Conservation (phyloP, 2,329 filamentous ascomycete genomes). For the Leptographium procerum region DNA sequence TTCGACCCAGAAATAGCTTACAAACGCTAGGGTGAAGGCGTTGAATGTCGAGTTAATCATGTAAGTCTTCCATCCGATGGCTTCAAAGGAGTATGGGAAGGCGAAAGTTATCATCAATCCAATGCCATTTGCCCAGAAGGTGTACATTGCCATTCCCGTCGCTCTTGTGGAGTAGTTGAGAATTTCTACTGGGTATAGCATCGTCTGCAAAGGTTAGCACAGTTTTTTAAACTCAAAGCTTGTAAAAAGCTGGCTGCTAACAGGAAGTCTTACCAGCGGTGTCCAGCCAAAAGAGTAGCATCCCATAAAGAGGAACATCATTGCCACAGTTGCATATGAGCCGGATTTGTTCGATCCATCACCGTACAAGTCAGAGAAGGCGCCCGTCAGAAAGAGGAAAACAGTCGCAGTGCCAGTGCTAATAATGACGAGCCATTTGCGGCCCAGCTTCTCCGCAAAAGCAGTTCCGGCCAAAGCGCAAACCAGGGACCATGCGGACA, state of each 20-base stretch:
- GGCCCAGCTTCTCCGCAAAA: not conserved
- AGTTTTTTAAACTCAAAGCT: not conserved
- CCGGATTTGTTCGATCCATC: slow-evolving; percentile 1
- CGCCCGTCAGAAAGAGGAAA: not conserved
- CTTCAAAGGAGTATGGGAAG: not conserved
- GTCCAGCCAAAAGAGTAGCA: not conserved
- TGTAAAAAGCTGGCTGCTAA: not conserved
- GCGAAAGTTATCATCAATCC: not conserved
- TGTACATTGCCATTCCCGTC: not conserved
- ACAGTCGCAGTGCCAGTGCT: not conserved
- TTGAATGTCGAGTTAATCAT: not conserved
- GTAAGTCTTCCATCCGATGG: not conserved
- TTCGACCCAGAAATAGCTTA: not conserved
- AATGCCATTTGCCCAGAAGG: not conserved
- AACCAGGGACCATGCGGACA: not conserved
- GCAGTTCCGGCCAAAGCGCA: not conserved
- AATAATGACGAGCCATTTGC: not conserved
- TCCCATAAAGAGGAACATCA: not conserved
- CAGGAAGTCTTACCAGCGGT: not conserved
- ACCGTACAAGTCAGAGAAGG: not conserved
- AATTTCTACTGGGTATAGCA: not conserved
- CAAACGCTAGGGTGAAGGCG: not conserved
- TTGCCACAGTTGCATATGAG: slow-evolving; percentile 1
- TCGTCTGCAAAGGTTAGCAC: not conserved
- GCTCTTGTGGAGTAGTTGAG: not conserved